phyloP scores from a whole-genome alignment of 352 stramenopile species.

The Paralagenidium karlingii region DNA sequence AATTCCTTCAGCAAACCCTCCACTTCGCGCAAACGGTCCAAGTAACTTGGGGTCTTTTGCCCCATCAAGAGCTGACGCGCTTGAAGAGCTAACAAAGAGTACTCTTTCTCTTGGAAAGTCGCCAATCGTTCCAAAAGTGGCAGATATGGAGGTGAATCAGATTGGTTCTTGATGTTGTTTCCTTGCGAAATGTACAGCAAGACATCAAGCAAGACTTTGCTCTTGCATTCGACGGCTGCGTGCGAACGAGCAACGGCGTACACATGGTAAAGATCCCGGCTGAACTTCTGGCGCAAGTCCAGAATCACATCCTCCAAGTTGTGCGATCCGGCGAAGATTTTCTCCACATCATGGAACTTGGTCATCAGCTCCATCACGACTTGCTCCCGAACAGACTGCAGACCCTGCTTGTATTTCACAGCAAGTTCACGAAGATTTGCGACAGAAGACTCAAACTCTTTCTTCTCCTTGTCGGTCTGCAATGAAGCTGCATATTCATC shows the following conservation, averaged over 20 bases:
- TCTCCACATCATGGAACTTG: conserved; percentile 71
- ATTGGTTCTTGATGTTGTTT: conserved; percentile 8
- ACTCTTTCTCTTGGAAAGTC: conserved; percentile 83
- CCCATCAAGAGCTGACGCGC: conserved; percentile 94
- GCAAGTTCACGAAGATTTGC: conserved; percentile 54
- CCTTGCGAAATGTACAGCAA: conserved; percentile 33
- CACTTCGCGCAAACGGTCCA: conserved; percentile 78
- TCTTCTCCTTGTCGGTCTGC: conserved; percentile 26
- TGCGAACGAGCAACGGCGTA: conserved; percentile 89
- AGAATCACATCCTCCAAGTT: conserved; percentile 79
- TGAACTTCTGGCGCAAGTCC: conserved; percentile 84
- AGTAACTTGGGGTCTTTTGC: conserved; percentile 93
- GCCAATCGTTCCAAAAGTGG: conserved; percentile 77
- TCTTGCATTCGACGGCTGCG: conserved; percentile 78
- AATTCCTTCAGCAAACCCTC: conserved; percentile 61
- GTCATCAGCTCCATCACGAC: conserved; percentile 66
- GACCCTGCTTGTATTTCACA: conserved; percentile 63
- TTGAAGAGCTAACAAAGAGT: conserved; percentile 89
- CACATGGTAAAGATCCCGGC: conserved; percentile 67
- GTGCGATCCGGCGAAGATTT: conserved; percentile 54
- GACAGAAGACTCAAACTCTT: conserved; percentile 65
- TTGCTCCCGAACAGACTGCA: conserved; percentile 47
- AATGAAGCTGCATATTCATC: conserved; percentile 54
- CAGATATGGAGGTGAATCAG: conserved; percentile 8
- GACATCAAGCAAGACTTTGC: conserved; percentile 71